phyloP scores from a whole-genome alignment of 441 rosid species.

The Bocquillonia castaneifolia region DNA sequence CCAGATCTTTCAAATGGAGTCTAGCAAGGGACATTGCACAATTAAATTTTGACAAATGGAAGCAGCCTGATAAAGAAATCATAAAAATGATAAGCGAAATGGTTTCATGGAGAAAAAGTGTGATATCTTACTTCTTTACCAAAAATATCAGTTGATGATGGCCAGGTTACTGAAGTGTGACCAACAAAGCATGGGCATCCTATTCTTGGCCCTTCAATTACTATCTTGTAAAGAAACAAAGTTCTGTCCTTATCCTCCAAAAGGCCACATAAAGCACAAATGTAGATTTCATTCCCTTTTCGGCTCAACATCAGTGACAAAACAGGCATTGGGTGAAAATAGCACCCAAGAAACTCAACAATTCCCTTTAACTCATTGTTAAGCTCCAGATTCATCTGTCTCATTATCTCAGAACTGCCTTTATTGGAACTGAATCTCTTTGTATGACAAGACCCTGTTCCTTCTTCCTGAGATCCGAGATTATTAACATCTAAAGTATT shows the following conservation, averaged over 20 bases:
- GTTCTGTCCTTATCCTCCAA: constrained; percentile 39
- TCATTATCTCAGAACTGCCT: constrained; percentile 34
- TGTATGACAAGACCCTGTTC: constrained; percentile 25
- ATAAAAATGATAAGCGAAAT: constrained; percentile 11
- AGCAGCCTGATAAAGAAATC: constrained; percentile 12
- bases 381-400: constrained; percentile 33
- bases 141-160: constrained; percentile 37
- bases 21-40: constrained; percentile 35
- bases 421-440: constrained; percentile 26
- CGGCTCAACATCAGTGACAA: constrained; percentile 47
- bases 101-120: constrained; percentile 1
- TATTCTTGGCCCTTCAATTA: constrained; percentile 39
- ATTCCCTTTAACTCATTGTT: constrained; percentile 41
- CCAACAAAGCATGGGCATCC: constrained; percentile 78
- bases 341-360: constrained; percentile 65
- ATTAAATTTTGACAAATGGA: constrained; percentile 11
- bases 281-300: constrained; percentile 48
- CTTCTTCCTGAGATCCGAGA: constrained; percentile 28
- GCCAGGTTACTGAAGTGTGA: constrained; percentile 46
- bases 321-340: constrained; percentile 64
- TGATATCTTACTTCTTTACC: constrained; percentile 42
- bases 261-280: constrained; percentile 61
- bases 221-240: constrained; percentile 61
- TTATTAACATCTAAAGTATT: constrained; percentile 23
- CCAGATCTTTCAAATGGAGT: constrained; percentile 49